These are phyloP conservation scores for Wakefieldia striispora DNA, from an alignment of 768 basidiomycete genomes.

Conservation along the genomic window DNA sequence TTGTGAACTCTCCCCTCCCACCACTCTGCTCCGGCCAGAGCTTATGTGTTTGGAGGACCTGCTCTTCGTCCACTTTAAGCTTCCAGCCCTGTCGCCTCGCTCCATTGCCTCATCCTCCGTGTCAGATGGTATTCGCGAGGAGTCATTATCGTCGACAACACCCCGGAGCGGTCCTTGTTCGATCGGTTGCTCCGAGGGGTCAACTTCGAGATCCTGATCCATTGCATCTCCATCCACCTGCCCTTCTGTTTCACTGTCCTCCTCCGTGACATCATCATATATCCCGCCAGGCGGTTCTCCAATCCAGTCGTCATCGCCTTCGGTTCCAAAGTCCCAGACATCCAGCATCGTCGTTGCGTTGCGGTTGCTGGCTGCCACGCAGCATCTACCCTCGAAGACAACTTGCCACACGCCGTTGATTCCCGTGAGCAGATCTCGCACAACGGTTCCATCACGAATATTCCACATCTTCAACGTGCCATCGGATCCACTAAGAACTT, in stretches of 20 bases:
- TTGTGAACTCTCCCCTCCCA: conserved; percentile 23
- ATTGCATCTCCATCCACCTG: conserved; percentile 66
- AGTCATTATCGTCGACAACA: conserved; percentile 25
- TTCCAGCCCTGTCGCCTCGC: conserved; percentile 24
- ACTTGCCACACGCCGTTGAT: conserved; percentile 99
- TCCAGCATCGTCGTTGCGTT: conserved; percentile 76
- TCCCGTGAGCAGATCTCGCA: conserved; percentile 85
- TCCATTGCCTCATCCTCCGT: conserved; percentile 35
- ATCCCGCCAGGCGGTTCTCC: conserved; percentile 74
- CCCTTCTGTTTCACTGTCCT: conserved; percentile 45
- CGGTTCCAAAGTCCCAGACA: conserved; percentile 87
- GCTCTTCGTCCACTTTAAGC: conserved; percentile 31
- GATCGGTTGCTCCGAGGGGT: conserved; percentile 32
- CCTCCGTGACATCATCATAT: conserved; percentile 65
- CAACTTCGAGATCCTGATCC: conserved; percentile 58
- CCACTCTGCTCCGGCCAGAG: conserved; percentile 16
- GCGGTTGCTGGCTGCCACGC: conserved; percentile 90
- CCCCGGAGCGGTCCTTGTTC: conserved; percentile 30
- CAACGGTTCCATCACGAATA: conserved; percentile 78
- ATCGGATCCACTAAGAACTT: conserved; percentile 92
- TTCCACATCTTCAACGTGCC: conserved; percentile 99
- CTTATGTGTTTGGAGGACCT: conserved; percentile 17
- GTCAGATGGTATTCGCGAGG: conserved; percentile 24
- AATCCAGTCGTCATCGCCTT: conserved; percentile 74
- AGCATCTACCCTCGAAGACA: conserved; percentile 90